Base-by-base conservation (phyloP, 2,329 filamentous ascomycete species). In the Botryosphaeria dothidea region DNA sequence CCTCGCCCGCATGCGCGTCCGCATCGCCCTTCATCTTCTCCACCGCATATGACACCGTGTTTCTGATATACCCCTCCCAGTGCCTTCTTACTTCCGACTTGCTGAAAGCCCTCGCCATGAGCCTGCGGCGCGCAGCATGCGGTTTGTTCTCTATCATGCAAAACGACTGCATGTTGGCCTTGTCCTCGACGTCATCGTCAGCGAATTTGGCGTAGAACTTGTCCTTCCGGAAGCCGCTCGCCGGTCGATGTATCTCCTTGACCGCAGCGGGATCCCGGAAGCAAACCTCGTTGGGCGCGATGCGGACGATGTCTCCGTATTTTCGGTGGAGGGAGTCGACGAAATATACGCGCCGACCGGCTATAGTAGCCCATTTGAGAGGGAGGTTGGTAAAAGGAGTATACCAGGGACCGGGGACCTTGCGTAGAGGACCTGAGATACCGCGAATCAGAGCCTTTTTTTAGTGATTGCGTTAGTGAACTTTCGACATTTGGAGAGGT, bases 261-360 rank as follows among this genome's bases (percentile, higher is more conserved):
- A 48, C 9, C 13, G 8, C 21, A 11, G 19, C 8, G 6, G 81
- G 77, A 13, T 70, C 75, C 56, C 73, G 80, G 70, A 80, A 81
- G 1, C 79, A 80, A 0, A 81, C 60, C 64, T 82, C 78, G 27
- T 74, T 75, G 0, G 80, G 80, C 0, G 73, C 71, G 3, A 81
- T 66, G 8, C 80, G 74, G 0, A 82, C 79, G 1, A 76, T 77
- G 1, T 79, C 74, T n/a, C 81, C 80, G 65, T 80, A 81, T 54
- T 73, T 71, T 8, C 74, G 69, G 58, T 82, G 80, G 1, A 78
- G 69, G 3, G 70, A 38, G 27, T 69, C 68, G 21, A 75, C 43
- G 71, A 72, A 48, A 15, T 7, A 23, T n/a, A 25, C 15, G 45
- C 45, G 45, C 15, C 45, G 45, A 8, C 45, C 45, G 19, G 45